phyloP scores from a whole-genome alignment of 495 filamentous ascomycete genomes.

The Xanthoparmelia taractica region DNA sequence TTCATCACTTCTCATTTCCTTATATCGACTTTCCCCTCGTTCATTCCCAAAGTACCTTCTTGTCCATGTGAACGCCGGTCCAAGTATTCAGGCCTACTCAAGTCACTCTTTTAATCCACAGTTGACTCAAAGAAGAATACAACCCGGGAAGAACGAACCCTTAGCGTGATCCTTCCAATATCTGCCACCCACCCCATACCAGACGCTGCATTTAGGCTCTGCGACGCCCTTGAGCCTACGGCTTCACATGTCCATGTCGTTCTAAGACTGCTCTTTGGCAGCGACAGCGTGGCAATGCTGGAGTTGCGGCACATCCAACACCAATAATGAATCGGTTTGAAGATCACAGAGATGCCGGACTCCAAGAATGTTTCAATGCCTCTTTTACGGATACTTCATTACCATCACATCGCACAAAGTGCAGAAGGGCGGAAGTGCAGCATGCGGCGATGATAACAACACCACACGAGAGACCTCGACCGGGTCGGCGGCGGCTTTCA shows the following conservation, averaged over 20 bases:
- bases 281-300: constrained; percentile 13
- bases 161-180: background rate
- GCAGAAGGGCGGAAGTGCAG: background rate
- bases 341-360: background rate
- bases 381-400: background rate
- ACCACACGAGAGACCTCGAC: constrained; percentile 2
- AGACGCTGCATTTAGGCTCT: background rate
- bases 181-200: background rate
- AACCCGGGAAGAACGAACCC: background rate
- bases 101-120: constrained; percentile 5
- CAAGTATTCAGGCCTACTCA: background rate
- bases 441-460: constrained; percentile 5
- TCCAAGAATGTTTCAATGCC: background rate
- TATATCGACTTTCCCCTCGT: background rate
- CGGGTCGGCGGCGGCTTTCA: constrained; percentile 10
- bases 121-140: background rate
- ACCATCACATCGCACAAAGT: background rate
- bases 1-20: background rate
- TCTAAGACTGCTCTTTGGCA: constrained; percentile 11
- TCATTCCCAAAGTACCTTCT: background rate
- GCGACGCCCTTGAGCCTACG: background rate
- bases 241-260: background rate
- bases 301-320: constrained; percentile 3
- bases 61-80: background rate
- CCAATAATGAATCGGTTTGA: constrained; percentile 6